Base-by-base conservation (phyloP, 192 early-diverging fungal genomes). In the Radiomyces spectabilis region DNA sequence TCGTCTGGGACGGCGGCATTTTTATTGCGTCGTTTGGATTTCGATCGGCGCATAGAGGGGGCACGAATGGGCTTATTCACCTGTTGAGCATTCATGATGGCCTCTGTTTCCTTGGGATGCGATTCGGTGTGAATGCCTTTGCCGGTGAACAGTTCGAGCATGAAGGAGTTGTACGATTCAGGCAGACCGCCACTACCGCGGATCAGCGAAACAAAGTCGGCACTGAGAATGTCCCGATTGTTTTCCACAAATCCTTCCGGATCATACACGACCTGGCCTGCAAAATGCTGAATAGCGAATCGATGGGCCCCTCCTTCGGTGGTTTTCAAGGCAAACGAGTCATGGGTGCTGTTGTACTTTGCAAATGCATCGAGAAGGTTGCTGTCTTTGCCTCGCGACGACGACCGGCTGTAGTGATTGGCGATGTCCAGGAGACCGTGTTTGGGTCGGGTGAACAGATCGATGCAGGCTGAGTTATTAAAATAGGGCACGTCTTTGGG, bases 161-260 rank as follows among this genome's bases (percentile, higher is more conserved):
- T 72, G 57, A 95, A 93, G 1, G 78, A 69, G 55, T 89, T 88
- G 48, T 68, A 72, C 9, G 87, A 82, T 4, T 78, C 65, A 5
- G 79, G 67, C 2, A 68, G 73, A 25, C 72, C 75, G n/a, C 73
- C 66, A 21, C 63, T 50, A 2, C 87, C 87, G 34, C 89, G 82
- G 80, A 95, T 88, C 41, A 95, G 69, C 5, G 85, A 79, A 32
- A 93, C 85, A 71, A 92, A 90, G 61, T 94, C 89, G 2, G 85
- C 76, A 57, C 83, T 85, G 16, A 94, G 65, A 37, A 78, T 77
- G 61, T 94, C 89, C 6, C 73, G 72, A 61, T 97, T 91, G 46
- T 79, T 75, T 52, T 85, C 83, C n/a, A 88, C 57, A 61, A 93
- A 89, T 1, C 74, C 77, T 24, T 71, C 71, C 9, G 81, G 55